These are phyloP conservation scores for Pichia sp. DNA, from an alignment of 1,139 yeast species.

Conservation along the genomic window DNA sequence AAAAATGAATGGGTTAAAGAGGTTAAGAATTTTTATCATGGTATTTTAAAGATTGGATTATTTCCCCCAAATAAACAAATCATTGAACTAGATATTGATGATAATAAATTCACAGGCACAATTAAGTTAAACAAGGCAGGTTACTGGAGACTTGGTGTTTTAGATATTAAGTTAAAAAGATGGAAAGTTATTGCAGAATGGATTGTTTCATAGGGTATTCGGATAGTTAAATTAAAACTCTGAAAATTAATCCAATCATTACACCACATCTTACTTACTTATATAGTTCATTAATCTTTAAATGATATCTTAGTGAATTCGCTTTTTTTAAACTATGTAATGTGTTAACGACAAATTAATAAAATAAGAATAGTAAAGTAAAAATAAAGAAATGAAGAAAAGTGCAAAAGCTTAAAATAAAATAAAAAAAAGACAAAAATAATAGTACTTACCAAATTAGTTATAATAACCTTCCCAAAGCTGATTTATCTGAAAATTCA, in stretches of 20 bases:
- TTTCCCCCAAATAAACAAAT: slow-evolving; percentile 26
- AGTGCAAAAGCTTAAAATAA: neutral
- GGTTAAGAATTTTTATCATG: slow-evolving; percentile 34
- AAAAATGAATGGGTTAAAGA: slow-evolving; percentile 5
- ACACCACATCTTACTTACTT: too few relatives aligned
- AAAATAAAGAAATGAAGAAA: neutral
- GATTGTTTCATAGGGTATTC: slow-evolving; percentile 34
- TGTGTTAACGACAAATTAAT: neutral
- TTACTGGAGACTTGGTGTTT: slow-evolving; percentile 73
- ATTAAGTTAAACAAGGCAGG: slow-evolving; percentile 69
- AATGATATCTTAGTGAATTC: too few relatives aligned
- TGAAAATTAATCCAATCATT: neutral
- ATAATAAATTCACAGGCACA: slow-evolving; percentile 49
- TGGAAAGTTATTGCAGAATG: slow-evolving; percentile 94
- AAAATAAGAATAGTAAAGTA: neutral
- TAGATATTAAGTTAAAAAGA: slow-evolving; percentile 71
- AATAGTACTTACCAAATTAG: too few relatives aligned
- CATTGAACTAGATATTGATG: slow-evolving; percentile 50
- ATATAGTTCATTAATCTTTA: too few relatives aligned
- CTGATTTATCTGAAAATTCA: too few relatives aligned
- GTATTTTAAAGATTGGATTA: slow-evolving; percentile 24
- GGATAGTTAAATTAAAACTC: slow-evolving; percentile 3
- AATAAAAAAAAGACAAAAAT: neutral
- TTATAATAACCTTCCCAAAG: too few relatives aligned
- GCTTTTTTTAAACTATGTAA: too few relatives aligned